Base-by-base conservation (phyloP, 495 filamentous ascomycete genomes). In the Choiromyces venosus region DNA sequence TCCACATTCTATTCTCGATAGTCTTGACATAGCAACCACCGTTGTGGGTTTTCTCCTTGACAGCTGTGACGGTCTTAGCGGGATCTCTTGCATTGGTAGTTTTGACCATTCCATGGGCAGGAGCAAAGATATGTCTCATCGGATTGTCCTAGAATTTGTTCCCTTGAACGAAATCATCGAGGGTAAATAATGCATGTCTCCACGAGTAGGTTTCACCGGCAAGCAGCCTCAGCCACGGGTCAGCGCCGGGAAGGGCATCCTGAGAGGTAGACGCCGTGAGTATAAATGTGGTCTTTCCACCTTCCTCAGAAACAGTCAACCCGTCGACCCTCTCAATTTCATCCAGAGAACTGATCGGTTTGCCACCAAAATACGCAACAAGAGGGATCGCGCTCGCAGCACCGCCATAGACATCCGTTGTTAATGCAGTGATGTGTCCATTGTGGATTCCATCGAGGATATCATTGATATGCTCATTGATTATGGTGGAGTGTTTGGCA, bases 81-180 rank as follows among this genome's bases (percentile, higher is more conserved):
- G 93, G 89, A 46, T 97, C 88, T 67, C 91, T 87, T 16, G 93
- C 93, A 81, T 92, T 82, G 21, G 82, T 72, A 70, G 98, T 89
- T 83, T 98, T 93, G 46, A 99, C 93, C 83, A 98, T 88, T 33
- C 95, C 95, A 9, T 87, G 86, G 16, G 89, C 89, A 2, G 95
- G 95, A 16, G 91, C 89, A 73, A 97, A 93, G 66, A 97, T 91
- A 33, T 93, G 89, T 81, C 89, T 92, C 86, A 97, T 91, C 1
- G 95, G 95, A 83, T 99, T 98, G 40, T 92, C 94, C 84, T 97
- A 93, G 84, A 95, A 97, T 78, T 95, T 93, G 79, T 97, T 89
- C 18, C 93, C 95, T 83, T 99, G 95, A 33, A 98, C 91, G 71
- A 96, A 91, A 65, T 97, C 91, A 74, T 97, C 93, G n/a, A 94